Evolutionary conservation across 345 rosid species (phyloP).

Genomic region (Laguncularia racemosa): DNA sequence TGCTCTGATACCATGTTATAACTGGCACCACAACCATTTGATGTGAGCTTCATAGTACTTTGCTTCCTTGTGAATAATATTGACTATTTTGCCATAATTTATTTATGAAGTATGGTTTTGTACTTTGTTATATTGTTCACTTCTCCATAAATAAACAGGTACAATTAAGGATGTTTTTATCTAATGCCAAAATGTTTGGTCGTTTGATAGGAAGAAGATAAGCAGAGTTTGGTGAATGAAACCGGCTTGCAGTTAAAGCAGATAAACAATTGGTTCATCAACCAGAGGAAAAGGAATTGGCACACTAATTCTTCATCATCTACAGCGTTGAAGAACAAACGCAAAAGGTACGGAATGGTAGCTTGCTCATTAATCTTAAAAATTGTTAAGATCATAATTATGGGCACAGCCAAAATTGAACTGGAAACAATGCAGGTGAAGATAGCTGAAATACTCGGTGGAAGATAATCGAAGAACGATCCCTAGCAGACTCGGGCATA

Average conservation of each 20-base stretch:
- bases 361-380: neutral
- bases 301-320: constrained; percentile 88
- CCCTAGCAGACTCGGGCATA: no score
- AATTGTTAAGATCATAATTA: constrained; percentile 11
- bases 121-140: no score
- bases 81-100: no score
- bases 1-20: no score
- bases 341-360: constrained; percentile 56
- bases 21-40: no score
- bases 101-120: no score
- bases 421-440: constrained; percentile 89
- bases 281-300: constrained; percentile 99
- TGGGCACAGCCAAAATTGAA: constrained; percentile 28
- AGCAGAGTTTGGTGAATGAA: constrained; percentile 88
- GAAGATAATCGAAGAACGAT: constrained; percentile 20
- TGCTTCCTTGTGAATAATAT: no score
- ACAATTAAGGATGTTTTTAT: no score
- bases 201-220: constrained; percentile 83
- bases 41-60: no score
- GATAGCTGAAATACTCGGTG: constrained; percentile 48
- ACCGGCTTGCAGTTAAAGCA: constrained; percentile 96
- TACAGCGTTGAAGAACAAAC: constrained; percentile 70
- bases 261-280: constrained; percentile 98
- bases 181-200: no score
- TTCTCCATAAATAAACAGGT: neutral